Evolutionary conservation across 83 land plant species (phyloP), one percentile per base, ranked within the genome.

Genomic region (Thuja plicata): DNA sequence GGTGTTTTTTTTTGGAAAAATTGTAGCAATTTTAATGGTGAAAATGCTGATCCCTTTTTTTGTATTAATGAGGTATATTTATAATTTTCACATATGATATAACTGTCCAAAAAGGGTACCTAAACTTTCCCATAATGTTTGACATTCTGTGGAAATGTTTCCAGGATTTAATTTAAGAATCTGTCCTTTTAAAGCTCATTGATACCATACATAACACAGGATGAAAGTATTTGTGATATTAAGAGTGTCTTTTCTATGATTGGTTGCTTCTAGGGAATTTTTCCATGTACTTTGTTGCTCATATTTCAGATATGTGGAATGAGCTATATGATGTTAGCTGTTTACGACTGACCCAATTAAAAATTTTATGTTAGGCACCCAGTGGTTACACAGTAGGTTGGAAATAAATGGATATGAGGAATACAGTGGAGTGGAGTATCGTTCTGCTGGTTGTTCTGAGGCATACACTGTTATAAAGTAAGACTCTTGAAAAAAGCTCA

Each of bases 391-490:
- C 55, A 94, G 97, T 89, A 90, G 97, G 87, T 76, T 96, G 60
- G 98, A 96, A 66, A 70, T 87, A 88, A 86, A 92, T 92, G 98
- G 97, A 8, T 96, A 96, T 91, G 98, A 96, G 91, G 98, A 96
- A 77, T 96, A 93, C 83, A 95, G 96, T 92, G 96, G 93, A 35
- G 74, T 40, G 73, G 97, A 96, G 82, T 95, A 96, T 84, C 92
- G 96, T n/a, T 94, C 96, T 62, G 90, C 97, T 90, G 98, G 98
- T 89, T 97, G 98, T 48, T 88, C 95, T 43, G 99, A 97, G 86
- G 95, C 95, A 90, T 97, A 96, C 80, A 89, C 57, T 81, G 92
- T 97, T 19, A 50, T 93, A 37, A 91, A 86, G 98, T 96, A 88
- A 91, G 94, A 76, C 54, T 35, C 48, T 21, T 21, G 27, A 80